Evolutionary conservation across 352 stramenopile species (phyloP), one percentile per base, ranked within the genome.

Genomic region (Pythium scleroteichum): DNA sequence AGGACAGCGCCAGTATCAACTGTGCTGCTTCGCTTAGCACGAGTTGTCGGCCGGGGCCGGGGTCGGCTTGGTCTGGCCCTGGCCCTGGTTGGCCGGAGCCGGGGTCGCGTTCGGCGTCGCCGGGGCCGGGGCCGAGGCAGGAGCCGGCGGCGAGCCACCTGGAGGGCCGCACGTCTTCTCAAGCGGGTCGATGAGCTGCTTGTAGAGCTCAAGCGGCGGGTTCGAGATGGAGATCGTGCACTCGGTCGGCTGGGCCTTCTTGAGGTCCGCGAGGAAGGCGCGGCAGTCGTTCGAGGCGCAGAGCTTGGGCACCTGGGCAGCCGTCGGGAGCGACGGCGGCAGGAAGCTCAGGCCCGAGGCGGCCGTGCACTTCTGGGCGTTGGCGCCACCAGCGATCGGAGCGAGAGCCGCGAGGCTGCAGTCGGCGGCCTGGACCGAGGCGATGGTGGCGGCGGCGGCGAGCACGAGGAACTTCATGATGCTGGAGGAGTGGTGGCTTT

Each of bases 381-480:
- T 53, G 47, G 17, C 12, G 47, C 27, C 47, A 35, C 20, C 24
- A n/a, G 47, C 47, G 27, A 29, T 16, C 23, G 23, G 26, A 7
- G 38, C 38, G 14, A 44, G 38, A 17, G 24, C 47, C 22, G 19
- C 27, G 10, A 24, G 47, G 13, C 17, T 17, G 38, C 38, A 44
- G 38, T 44, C 38, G 14, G 17, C 38, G 20, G 49, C 49, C 29
- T 27, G 20, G 29, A 27, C 29, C 17, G 29, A 9, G 29, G 49
- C 49, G 24, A 56, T 19, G 49, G 32, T 20, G 29, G 33, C 49
- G 49, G 33, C 49, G 24, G 33, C 49, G 49, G 41, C 8, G 32
- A 56, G 16, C 16, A 32, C 33, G 33, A 42, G n/a, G 49, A 56
- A 45, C 29, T 56, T 42, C 49, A 56, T 56, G n/a, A 32, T 56